These are phyloP conservation scores for Friedmanniomyces simplex DNA, from an alignment of 495 filamentous ascomycete species.

Conservation along the genomic window DNA sequence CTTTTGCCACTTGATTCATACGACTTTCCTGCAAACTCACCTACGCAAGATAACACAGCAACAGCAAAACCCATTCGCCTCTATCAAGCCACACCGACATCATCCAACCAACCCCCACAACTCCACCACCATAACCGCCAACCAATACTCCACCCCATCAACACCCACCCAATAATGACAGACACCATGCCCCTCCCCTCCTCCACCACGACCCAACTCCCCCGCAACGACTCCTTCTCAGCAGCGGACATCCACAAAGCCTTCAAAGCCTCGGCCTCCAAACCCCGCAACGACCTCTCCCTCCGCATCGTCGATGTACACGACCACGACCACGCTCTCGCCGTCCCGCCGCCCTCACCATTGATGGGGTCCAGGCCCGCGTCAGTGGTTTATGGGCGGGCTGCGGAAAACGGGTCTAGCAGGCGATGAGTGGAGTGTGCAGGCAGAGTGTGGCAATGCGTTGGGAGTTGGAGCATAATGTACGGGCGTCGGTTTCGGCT, in stretches of 20 bases:
- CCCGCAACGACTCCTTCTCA: constrained; percentile 24
- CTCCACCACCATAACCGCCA: no score
- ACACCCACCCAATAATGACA: constrained; percentile 9
- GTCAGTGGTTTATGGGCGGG: no score
- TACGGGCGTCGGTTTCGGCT: no score
- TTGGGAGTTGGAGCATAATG: no score
- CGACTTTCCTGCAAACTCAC: neutral
- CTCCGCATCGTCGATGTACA: constrained; percentile 13
- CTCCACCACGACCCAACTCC: neutral
- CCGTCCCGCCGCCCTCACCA: constrained; percentile 17
- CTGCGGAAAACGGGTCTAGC: no score
- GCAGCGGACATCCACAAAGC: constrained; percentile 16
- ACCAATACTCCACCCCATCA: no score
- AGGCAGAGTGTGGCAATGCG: neutral
- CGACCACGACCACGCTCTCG: constrained; percentile 10
- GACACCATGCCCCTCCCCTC: constrained; percentile 17
- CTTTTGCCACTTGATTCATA: neutral
- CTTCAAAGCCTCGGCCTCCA: constrained; percentile 18
- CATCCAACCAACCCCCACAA: neutral
- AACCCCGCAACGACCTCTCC: constrained; percentile 20
- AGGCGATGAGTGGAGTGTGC: neutral
- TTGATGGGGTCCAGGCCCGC: neutral
- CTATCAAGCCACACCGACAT: neutral
- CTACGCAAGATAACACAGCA: no score
- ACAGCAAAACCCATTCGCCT: no score